Evolutionary conservation across 371 early-diverging fungal genomes (phyloP).

Genomic region (Lichtheimia ornata): DNA sequence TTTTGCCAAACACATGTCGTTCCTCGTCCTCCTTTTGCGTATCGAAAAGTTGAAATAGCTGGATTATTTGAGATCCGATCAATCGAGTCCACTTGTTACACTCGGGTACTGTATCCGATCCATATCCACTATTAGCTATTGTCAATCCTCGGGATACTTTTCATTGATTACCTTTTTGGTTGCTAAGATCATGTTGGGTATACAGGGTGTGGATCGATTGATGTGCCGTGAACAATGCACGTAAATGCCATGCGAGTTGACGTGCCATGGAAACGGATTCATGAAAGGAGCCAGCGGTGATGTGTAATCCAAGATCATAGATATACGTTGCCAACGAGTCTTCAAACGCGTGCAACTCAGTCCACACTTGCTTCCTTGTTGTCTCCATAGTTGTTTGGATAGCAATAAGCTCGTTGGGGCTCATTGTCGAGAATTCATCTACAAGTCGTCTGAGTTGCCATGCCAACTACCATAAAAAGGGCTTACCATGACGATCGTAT

Average conservation of each 20-base stretch:
- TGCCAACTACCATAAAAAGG: no score
- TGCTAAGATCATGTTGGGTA: no score
- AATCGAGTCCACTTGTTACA: conserved; percentile 12
- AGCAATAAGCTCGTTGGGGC: conserved; percentile 8
- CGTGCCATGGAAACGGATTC: conserved; percentile 82
- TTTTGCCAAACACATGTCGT: conserved; percentile 63
- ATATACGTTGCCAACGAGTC: conserved; percentile 92
- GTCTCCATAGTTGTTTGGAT: conserved; percentile 12
- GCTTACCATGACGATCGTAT: conserved; percentile 14
- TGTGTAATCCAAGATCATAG: conserved; percentile 86
- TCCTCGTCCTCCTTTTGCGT: conserved; percentile 41
- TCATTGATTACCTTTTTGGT: no score
- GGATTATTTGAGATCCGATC: conserved; percentile 60
- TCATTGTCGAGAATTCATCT: conserved; percentile 3
- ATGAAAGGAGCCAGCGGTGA: conserved; percentile 74
- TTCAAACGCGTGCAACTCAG: conserved; percentile 42
- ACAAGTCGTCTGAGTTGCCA: no score
- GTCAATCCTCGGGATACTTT: not conserved
- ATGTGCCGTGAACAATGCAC: conserved; percentile 81
- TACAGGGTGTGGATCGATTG: conserved; percentile 43
- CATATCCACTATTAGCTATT: not conserved
- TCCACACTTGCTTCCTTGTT: conserved; percentile 16
- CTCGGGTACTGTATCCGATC: not conserved
- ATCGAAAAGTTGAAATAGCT: conserved; percentile 81
- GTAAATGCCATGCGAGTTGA: conserved; percentile 85